Percentiles rank a stretch among this genome's conserved stretches.
phyloP scores from a whole-genome alignment of 1,284 basidiomycete species.

The Fomitopsis betulina region DNA sequence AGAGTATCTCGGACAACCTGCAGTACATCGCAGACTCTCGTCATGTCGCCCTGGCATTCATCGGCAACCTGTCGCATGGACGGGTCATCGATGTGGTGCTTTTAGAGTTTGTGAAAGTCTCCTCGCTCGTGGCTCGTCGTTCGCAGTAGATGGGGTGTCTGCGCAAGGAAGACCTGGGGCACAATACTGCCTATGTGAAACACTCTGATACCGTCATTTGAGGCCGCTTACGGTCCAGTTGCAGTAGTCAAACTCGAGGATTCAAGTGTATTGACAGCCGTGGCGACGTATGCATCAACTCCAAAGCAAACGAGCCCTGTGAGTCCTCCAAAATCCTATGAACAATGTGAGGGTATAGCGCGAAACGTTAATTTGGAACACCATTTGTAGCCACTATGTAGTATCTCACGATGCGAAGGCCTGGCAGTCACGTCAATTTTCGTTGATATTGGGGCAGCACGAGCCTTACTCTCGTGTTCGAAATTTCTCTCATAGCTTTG shows the following conservation, averaged over 20 bases:
- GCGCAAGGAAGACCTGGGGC: constrained; percentile 40
- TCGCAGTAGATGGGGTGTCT: constrained; percentile 46
- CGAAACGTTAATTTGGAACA: too few relatives aligned
- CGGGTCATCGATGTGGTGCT: constrained; percentile 31
- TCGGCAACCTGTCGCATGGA: constrained; percentile 27
- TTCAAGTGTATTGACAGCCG: neutral
- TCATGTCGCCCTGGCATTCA: constrained; percentile 29
- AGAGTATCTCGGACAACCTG: constrained; percentile 36
- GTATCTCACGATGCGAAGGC: too few relatives aligned
- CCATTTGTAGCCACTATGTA: too few relatives aligned
- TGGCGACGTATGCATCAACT: constrained; percentile 22
- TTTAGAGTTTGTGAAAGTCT: constrained; percentile 34
- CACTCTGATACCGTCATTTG: neutral
- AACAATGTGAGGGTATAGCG: too few relatives aligned
- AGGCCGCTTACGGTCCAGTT: neutral
- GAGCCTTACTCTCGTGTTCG: constrained; percentile 43
- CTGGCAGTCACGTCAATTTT: too few relatives aligned
- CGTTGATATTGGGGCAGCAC: constrained; percentile 36
- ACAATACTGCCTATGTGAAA: neutral
- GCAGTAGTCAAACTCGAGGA: constrained; percentile 23
- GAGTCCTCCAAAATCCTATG: constrained; percentile 26
- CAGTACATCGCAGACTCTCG: constrained; percentile 36
- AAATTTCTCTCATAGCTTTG: constrained; percentile 45
- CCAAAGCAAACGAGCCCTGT: constrained; percentile 26
- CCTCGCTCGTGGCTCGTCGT: constrained; percentile 45